Percentiles rank a stretch among this genome's conserved stretches.
These are phyloP conservation scores for Epicoccum nigrum DNA, from an alignment of 2,329 filamentous ascomycete genomes.

Conservation along the genomic window DNA sequence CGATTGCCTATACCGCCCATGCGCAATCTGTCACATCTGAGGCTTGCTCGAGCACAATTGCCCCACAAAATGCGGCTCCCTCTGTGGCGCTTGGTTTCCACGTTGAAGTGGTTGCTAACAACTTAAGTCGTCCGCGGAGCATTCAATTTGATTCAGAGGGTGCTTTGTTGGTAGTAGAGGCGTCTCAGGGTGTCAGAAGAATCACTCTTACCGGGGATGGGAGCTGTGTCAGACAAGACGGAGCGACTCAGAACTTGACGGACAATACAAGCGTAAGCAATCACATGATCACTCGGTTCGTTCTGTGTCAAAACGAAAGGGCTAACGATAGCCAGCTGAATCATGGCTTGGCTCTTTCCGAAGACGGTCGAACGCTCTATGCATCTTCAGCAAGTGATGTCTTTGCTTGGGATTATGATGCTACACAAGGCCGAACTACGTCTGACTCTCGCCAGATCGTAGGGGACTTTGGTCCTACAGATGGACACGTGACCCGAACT, in stretches of 20 bases:
- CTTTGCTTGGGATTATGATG: conserved; percentile 69
- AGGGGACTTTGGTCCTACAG: conserved; percentile 62
- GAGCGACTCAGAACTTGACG: conserved; percentile 30
- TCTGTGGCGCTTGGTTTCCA: conserved; percentile 52
- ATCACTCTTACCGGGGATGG: conserved; percentile 44
- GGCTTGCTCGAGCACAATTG: conserved; percentile 45
- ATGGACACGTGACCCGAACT: conserved; percentile 70
- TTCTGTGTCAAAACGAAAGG: not conserved
- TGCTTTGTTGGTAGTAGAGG: conserved; percentile 57
- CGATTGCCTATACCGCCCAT: conserved; percentile 28
- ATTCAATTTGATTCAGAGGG: conserved; percentile 56
- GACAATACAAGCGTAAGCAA: conserved; percentile 38
- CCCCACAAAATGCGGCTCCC: conserved; percentile 47
- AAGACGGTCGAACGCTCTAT: conserved; percentile 58
- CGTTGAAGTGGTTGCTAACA: conserved; percentile 54
- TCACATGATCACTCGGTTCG: not conserved
- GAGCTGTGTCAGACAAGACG: conserved; percentile 37
- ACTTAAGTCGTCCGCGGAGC: conserved; percentile 53
- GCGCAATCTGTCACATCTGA: conserved; percentile 29
- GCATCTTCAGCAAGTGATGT: conserved; percentile 65
- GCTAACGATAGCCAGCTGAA: conserved; percentile 48
- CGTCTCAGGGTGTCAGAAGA: conserved; percentile 47
- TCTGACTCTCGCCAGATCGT: conserved; percentile 62
- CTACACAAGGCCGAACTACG: conserved; percentile 53
- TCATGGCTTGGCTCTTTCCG: conserved; percentile 58